Percentiles rank a stretch among this genome's conserved stretches.
Conservation (phyloP, 2,329 filamentous ascomycete genomes). For the Penicillium palitans region DNA sequence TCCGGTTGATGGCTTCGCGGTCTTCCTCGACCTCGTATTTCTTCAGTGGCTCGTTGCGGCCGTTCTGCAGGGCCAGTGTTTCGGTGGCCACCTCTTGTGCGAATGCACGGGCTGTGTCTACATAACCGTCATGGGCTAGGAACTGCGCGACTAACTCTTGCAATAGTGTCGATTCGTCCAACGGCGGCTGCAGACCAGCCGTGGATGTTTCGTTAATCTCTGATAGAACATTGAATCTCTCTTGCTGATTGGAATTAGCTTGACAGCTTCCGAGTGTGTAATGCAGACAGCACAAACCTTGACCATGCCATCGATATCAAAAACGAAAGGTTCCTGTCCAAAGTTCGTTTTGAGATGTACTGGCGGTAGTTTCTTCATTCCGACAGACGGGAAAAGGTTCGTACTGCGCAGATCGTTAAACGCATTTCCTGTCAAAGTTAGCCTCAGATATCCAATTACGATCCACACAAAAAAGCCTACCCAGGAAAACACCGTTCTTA, state of each 20-base stretch:
- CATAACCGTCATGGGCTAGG: slow-evolving; percentile 89
- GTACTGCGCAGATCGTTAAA: slow-evolving; percentile 48
- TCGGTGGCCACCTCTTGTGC: slow-evolving; percentile 76
- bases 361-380: slow-evolving; percentile 63
- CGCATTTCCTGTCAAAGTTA: slow-evolving; percentile 54
- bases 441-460: background rate
- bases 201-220: slow-evolving; percentile 63
- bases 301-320: slow-evolving; percentile 86
- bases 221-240: slow-evolving; percentile 58
- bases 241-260: slow-evolving; percentile 49
- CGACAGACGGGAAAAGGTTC: slow-evolving; percentile 57
- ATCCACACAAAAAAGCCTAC: slow-evolving; percentile 38
- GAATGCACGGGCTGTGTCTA: slow-evolving; percentile 89
- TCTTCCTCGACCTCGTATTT: slow-evolving; percentile 74
- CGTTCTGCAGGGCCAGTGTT: slow-evolving; percentile 66
- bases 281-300: slow-evolving; percentile 54
- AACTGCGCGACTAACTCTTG: slow-evolving; percentile 86
- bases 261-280: background rate
- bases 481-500: slow-evolving; percentile 61
- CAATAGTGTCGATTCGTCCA: slow-evolving; percentile 74
- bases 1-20: slow-evolving; percentile 79
- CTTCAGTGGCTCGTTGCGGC: slow-evolving; percentile 53
- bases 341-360: slow-evolving; percentile 63
- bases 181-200: slow-evolving; percentile 60
- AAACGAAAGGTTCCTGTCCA: slow-evolving; percentile 74